Percentiles rank a stretch among this genome's conserved stretches.
Conservation (phyloP, 2,329 filamentous ascomycete species). For the Neospermospora avenae region DNA sequence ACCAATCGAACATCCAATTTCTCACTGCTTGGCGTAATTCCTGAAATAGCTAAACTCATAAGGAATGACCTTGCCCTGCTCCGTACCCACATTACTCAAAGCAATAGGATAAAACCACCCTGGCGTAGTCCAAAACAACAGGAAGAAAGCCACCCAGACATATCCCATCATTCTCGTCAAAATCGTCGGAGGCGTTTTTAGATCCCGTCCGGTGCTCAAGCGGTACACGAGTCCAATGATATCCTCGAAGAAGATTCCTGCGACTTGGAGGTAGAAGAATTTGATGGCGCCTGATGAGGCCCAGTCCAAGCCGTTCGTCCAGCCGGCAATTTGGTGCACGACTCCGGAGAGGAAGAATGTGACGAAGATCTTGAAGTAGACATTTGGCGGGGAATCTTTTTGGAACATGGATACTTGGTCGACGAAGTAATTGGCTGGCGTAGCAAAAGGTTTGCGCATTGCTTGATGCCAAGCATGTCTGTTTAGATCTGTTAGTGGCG, state of each 20-base stretch:
- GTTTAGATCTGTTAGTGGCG: not conserved
- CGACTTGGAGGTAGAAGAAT: constrained; percentile 28
- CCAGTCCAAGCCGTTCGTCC: constrained; percentile 17
- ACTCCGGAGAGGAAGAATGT: constrained; percentile 34
- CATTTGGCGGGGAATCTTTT: constrained; percentile 19
- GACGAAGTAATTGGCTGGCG: not conserved
- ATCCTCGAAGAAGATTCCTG: constrained; percentile 35
- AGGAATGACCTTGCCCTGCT: constrained; percentile 4
- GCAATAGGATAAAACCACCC: constrained; percentile 10
- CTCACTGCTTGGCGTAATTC: not conserved
- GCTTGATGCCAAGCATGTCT: constrained; percentile 10
- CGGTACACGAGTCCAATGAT: constrained; percentile 26
- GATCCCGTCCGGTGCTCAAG: not conserved
- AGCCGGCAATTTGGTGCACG: constrained; percentile 26
- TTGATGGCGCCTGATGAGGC: constrained; percentile 21
- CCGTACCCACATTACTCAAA: not conserved
- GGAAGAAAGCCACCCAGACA: constrained; percentile 27
- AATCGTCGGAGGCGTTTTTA: not conserved
- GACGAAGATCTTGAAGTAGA: constrained; percentile 32
- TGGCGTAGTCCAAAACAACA: constrained; percentile 14
- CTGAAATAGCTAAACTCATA: constrained; percentile 2
- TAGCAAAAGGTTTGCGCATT: constrained; percentile 2
- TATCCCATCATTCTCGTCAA: constrained; percentile 12
- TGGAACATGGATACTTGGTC: constrained; percentile 5
- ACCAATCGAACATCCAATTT: not conserved